Evolutionary conservation across 192 early-diverging fungal species (phyloP), one percentile per base, ranked within the genome.

Genomic region (Backusella macrospora): DNA sequence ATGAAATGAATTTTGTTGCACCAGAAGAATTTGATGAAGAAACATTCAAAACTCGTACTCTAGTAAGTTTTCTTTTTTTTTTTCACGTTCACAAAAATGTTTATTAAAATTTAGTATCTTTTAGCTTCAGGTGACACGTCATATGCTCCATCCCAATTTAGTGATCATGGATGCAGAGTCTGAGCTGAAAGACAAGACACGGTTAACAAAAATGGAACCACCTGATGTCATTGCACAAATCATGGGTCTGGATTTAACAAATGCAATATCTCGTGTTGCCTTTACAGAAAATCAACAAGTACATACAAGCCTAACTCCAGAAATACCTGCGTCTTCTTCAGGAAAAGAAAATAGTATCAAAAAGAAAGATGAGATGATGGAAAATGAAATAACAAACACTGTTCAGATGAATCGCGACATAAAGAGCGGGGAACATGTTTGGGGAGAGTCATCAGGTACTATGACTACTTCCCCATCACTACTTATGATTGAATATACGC

Each of bases 131-230:
- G 80, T 89, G 13, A 75, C 78, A 65, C 74, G 84, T 44, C 87
- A 89, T 66, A 85, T 84, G 73, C 73, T 89, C 12, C 87, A 89
- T 52, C 86, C 87, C 5, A 85, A 79, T 63, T 21, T 89, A 7
- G 70, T 89, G 29, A 68, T 71, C 3, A 76, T 81, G 68, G 77
- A 83, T 47, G 38, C 63, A 2, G 75, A 82, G n/a, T 74, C 79
- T 14, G 87, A 89, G 45, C 45, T 87, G 4, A 69, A 72, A 0
- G 81, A 87, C 26, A 81, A 76, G 6, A 80, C 82, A 7, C 72
- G 87, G 23, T 87, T 84, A 84, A 83, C 83, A 76, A 88, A 88
- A 64, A 68, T 89, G 47, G 87, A 89, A 59, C 86, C 87, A 4
- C 85, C 85, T 52, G 87, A 87, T 68, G 82, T 89, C 65, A 82